Evolutionary conservation across 1,284 basidiomycete species (phyloP).

Genomic region (Sphaerobolus stellatus): DNA sequence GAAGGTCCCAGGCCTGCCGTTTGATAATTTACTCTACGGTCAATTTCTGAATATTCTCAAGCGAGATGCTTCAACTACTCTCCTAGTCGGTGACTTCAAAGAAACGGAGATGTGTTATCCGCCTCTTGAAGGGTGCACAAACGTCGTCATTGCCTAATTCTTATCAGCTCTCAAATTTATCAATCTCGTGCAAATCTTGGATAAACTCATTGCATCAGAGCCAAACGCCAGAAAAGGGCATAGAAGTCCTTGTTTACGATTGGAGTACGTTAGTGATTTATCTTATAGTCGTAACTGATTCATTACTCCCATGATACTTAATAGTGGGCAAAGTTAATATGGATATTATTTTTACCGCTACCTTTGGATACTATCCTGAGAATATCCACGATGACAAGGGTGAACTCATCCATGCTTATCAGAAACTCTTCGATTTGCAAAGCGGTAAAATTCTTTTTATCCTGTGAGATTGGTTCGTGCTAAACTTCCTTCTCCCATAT

Average conservation of each 20-base stretch:
- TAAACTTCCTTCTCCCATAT: not conserved
- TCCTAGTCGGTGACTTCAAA: conserved; percentile 21
- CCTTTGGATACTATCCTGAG: conserved; percentile 47
- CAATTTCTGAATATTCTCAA: conserved; percentile 35
- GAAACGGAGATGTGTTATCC: conserved; percentile 52
- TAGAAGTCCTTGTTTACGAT: conserved; percentile 42
- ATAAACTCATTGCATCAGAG: conserved; percentile 30
- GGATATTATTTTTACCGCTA: conserved; percentile 50
- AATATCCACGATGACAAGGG: conserved; percentile 47
- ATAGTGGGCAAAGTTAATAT: conserved; percentile 51
- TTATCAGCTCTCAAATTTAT: conserved; percentile 25
- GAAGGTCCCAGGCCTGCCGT: conserved; percentile 42
- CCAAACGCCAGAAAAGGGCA: conserved; percentile 27
- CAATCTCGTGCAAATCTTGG: conserved; percentile 43
- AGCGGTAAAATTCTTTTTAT: conserved; percentile 32
- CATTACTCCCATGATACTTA: not conserved
- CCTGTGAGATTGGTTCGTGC: not conserved
- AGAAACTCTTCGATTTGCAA: conserved; percentile 42
- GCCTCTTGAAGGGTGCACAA: conserved; percentile 42
- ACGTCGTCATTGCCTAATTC: not conserved
- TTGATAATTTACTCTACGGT: conserved; percentile 37
- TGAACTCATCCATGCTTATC: conserved; percentile 47
- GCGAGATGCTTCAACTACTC: conserved; percentile 26
- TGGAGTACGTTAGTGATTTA: conserved; percentile 41
- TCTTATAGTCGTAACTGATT: not conserved